Evolutionary conservation across 2,329 filamentous ascomycete species (phyloP).

Genomic region (Alternaria panax): DNA sequence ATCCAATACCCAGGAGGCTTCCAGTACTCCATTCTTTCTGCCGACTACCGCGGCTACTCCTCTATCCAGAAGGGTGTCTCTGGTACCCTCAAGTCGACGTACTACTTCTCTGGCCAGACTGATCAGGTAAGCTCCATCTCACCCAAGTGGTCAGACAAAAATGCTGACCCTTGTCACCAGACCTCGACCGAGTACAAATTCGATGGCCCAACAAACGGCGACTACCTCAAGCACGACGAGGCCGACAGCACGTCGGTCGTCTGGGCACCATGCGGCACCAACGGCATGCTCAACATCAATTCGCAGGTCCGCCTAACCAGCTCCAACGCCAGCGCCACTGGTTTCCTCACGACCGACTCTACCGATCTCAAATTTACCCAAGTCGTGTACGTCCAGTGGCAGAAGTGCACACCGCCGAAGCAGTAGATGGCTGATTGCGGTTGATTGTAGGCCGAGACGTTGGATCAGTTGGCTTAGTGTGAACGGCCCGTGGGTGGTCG

Average conservation of each 20-base stretch:
- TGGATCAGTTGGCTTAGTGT: slow-evolving; percentile 17
- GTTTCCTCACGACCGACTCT: slow-evolving; percentile 58
- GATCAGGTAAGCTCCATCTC: slow-evolving; percentile 46
- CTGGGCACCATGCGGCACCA: slow-evolving; percentile 61
- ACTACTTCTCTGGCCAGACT: slow-evolving; percentile 61
- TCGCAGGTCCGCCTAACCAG: slow-evolving; percentile 56
- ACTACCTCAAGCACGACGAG: slow-evolving; percentile 51
- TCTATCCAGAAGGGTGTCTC: slow-evolving; percentile 56
- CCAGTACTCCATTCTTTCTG: slow-evolving; percentile 61
- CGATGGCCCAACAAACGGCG: slow-evolving; percentile 47
- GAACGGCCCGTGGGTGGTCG: slow-evolving; percentile 9
- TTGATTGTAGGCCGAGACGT: slow-evolving; percentile 13
- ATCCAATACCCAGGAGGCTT: slow-evolving; percentile 61
- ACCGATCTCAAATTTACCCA: slow-evolving; percentile 58
- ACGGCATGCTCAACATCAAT: slow-evolving; percentile 63
- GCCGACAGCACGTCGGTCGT: slow-evolving; percentile 57
- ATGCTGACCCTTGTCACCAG: slow-evolving; percentile 31
- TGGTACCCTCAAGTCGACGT: slow-evolving; percentile 60
- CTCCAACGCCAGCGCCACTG: slow-evolving; percentile 41
- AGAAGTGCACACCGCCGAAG: slow-evolving; percentile 44
- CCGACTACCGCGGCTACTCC: slow-evolving; percentile 62
- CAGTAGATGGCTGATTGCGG: slow-evolving; percentile 24
- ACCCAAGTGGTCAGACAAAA: not conserved
- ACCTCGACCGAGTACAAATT: slow-evolving; percentile 50
- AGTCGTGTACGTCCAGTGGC: slow-evolving; percentile 56